A percentile compares a stretch with the other conserved stretches of the same genome.
Conservation (phyloP, 257 asterid species). For the Pogostemon cablin region DNA sequence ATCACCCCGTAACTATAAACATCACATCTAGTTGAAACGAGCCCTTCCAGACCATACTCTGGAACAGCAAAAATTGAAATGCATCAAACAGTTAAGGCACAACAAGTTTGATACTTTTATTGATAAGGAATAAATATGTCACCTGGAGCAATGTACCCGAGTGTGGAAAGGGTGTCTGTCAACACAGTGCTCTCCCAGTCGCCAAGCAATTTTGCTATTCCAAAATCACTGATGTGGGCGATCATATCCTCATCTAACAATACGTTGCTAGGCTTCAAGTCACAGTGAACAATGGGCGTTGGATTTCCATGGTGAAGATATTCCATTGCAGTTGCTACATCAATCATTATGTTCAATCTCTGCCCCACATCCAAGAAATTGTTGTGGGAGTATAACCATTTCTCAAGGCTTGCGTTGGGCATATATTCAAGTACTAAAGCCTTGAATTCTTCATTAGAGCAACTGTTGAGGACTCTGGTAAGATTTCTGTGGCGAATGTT, state of each 20-base stretch:
- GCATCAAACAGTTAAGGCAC: neutral
- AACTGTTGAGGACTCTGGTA: constrained; percentile 9
- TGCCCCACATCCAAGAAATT: neutral
- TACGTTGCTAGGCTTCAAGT: constrained; percentile 23
- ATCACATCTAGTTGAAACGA: neutral
- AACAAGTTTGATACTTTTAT: neutral
- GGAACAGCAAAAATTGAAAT: neutral
- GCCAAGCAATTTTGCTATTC: neutral
- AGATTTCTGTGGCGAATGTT: constrained; percentile 18
- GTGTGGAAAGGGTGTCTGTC: constrained; percentile 12
- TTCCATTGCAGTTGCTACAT: constrained; percentile 10
- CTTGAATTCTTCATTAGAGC: constrained; percentile 13
- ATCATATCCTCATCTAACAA: constrained; percentile 22
- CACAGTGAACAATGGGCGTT: neutral
- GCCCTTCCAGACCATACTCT: constrained; percentile 1
- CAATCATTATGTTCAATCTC: constrained; percentile 15
- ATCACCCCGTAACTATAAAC: neutral
- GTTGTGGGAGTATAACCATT: constrained; percentile 17
- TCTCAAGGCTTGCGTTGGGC: constrained; percentile 13
- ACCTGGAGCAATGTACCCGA: constrained; percentile 22
- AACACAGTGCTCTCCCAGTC: neutral
- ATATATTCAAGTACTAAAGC: constrained; percentile 18
- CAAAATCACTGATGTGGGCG: constrained; percentile 14
- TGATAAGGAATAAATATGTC: neutral
- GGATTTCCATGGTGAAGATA: constrained; percentile 18